Conservation (phyloP, 495 filamentous ascomycete genomes). For the Ascobolus immersus region DNA sequence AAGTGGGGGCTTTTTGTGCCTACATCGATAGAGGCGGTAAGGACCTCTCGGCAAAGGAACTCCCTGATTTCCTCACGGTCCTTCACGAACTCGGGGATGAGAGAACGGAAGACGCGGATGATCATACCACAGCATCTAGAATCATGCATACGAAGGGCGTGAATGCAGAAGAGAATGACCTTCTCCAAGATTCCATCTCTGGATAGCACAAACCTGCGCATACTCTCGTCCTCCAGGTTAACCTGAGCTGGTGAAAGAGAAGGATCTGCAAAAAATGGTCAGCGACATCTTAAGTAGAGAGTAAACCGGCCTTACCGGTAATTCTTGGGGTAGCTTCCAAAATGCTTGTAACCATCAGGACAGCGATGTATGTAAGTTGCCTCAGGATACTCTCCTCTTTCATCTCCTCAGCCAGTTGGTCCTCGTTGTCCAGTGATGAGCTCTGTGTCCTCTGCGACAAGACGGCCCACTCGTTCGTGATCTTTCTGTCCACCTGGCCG, state of each 20-base stretch:
- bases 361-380: conserved; percentile 75
- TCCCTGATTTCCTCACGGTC: conserved; percentile 47
- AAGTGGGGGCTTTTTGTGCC: conserved; percentile 29
- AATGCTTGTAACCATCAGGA: conserved; percentile 68
- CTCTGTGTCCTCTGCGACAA: conserved; percentile 30
- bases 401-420: conserved; percentile 77
- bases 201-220: conserved; percentile 58
- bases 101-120: conserved; percentile 54
- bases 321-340: conserved; percentile 51
- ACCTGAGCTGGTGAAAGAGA: conserved; percentile 15
- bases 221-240: conserved; percentile 24
- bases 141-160: conserved; percentile 75
- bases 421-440: conserved; percentile 33
- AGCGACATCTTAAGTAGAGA: not conserved
- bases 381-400: conserved; percentile 87
- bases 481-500: conserved; percentile 60
- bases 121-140: conserved; percentile 68
- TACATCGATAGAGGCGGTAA: conserved; percentile 28
- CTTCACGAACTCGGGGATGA: conserved; percentile 50
- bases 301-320: conserved; percentile 20
- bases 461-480: conserved; percentile 63
- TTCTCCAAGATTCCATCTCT: conserved; percentile 59
- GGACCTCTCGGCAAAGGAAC: conserved; percentile 36
- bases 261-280: not conserved
- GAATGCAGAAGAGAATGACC: conserved; percentile 69